A percentile compares a stretch with the other conserved stretches of the same genome.
These are phyloP conservation scores for Wilcoxina mikolae DNA, from an alignment of 495 filamentous ascomycete species.

Conservation along the genomic window DNA sequence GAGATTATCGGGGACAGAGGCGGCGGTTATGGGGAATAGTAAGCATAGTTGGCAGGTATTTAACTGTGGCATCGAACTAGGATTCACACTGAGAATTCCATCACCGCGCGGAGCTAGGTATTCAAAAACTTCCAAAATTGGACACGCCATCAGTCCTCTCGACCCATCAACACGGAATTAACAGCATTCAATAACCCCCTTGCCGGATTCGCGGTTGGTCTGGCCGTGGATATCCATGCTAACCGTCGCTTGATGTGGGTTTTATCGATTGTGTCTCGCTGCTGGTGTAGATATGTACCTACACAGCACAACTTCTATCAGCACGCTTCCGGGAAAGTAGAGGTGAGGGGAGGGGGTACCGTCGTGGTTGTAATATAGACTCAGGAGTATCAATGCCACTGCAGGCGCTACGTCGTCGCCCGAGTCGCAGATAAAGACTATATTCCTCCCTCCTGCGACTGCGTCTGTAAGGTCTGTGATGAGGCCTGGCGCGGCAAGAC, in stretches of 20 bases:
- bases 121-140: too few species aligned
- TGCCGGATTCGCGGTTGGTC: conserved; percentile 63
- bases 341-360: conserved; percentile 29
- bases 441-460: background rate
- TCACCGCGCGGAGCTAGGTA: too few species aligned
- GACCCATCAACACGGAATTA: conserved; percentile 68
- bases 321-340: background rate
- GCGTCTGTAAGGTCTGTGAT: background rate
- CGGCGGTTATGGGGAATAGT: too few species aligned
- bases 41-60: too few species aligned
- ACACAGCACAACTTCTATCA: background rate
- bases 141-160: background rate
- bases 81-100: too few species aligned
- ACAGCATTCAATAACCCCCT: conserved; percentile 70
- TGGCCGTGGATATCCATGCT: conserved; percentile 58
- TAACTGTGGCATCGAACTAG: too few species aligned
- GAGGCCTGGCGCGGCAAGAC: conserved; percentile 27
- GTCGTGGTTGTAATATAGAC: conserved; percentile 44
- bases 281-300: conserved; percentile 3
- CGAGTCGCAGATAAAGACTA: conserved; percentile 43
- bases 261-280: conserved; percentile 44
- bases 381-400: conserved; percentile 46
- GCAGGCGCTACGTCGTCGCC: conserved; percentile 54
- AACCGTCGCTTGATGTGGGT: conserved; percentile 58
- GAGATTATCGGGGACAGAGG: too few species aligned